These are phyloP conservation scores for Gardenia jasminoides DNA, from an alignment of 257 asterid species.

Conservation along the genomic window DNA sequence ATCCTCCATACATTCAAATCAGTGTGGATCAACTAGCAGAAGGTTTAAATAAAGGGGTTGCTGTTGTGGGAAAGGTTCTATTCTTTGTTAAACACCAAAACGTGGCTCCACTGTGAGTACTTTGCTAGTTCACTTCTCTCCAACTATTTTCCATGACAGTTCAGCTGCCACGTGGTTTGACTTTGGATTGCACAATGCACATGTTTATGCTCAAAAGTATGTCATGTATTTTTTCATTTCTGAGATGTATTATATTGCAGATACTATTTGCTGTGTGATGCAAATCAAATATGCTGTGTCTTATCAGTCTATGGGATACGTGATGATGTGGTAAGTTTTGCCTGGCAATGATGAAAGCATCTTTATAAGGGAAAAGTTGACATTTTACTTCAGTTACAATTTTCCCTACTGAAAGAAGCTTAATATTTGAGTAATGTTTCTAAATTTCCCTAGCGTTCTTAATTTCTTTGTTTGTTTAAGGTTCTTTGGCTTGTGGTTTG, in stretches of 20 bases:
- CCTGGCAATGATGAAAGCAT: conserved; percentile 8
- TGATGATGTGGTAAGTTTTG: conserved; percentile 62
- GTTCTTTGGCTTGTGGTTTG: background rate
- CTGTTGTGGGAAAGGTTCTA: conserved; percentile 67
- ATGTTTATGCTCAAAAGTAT: background rate
- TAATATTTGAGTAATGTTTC: background rate
- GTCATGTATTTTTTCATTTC: background rate
- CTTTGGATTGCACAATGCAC: too few species aligned
- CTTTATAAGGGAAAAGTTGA: conserved; percentile 7
- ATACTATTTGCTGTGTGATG: conserved; percentile 74
- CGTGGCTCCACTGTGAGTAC: conserved; percentile 75
- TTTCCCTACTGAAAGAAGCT: background rate
- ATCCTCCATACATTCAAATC: conserved; percentile 59
- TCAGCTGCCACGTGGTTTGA: background rate
- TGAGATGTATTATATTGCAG: conserved; percentile 38
- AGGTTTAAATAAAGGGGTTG: conserved; percentile 84
- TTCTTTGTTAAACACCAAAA: conserved; percentile 60
- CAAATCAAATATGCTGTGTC: conserved; percentile 64
- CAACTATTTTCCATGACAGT: background rate
- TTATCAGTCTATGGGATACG: conserved; percentile 68
- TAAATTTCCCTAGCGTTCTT: background rate
- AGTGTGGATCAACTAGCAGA: conserved; percentile 56
- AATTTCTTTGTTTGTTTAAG: too few species aligned
- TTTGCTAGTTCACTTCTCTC: conserved; percentile 6
- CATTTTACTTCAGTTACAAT: background rate